Percentiles rank a stretch among this genome's conserved stretches.
Evolutionary conservation across 257 asterid genomes (phyloP).

Genomic region (Lycium ferocissimum): DNA sequence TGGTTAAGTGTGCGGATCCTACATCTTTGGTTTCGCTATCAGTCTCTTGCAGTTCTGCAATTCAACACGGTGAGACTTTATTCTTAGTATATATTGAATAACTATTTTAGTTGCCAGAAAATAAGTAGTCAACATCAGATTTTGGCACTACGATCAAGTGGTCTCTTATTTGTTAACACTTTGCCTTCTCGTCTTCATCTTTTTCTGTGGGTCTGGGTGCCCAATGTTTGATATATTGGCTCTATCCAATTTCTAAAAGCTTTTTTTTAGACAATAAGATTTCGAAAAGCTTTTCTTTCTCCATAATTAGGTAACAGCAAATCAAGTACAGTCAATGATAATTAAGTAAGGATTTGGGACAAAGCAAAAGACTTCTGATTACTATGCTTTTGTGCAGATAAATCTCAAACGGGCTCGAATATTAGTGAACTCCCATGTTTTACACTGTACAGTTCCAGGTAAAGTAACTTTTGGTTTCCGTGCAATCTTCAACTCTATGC

Average conservation of each 20-base stretch:
- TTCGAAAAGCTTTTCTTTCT: not conserved
- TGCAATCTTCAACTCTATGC: constrained; percentile 27
- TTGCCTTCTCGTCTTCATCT: not conserved
- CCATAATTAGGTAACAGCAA: not conserved
- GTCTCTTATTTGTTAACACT: not conserved
- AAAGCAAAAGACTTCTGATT: constrained; percentile 3
- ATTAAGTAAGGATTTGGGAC: not conserved
- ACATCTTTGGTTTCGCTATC: constrained; percentile 94
- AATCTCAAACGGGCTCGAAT: constrained; percentile 96
- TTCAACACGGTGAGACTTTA: constrained; percentile 70
- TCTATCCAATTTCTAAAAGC: not conserved
- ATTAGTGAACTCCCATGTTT: constrained; percentile 77
- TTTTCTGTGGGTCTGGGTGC: not conserved
- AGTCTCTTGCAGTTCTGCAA: constrained; percentile 82
- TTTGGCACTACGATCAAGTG: not conserved
- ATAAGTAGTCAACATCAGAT: not conserved
- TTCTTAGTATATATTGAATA: not conserved
- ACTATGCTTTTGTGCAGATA: constrained; percentile 64
- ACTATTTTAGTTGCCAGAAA: not conserved
- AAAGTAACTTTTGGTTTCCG: constrained; percentile 25
- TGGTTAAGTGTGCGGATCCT: constrained; percentile 82
- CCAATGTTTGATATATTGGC: not conserved
- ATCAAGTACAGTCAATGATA: not conserved
- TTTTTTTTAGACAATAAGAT: not conserved
- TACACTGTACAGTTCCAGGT: constrained; percentile 70